phyloP scores from a whole-genome alignment of 2,329 filamentous ascomycete species.

The Colletotrichum shisoi region DNA sequence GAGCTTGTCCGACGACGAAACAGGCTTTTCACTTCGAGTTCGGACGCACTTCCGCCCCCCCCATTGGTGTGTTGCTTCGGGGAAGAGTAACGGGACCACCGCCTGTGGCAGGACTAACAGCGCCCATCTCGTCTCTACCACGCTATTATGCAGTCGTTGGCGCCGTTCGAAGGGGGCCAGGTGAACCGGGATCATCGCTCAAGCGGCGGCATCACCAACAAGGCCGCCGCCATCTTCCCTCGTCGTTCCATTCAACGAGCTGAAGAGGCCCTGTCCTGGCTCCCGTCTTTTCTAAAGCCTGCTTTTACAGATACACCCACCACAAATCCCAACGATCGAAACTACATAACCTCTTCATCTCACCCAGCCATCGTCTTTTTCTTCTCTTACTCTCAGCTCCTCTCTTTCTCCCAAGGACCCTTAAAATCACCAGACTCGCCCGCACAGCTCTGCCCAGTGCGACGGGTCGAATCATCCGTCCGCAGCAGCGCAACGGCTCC shows the following conservation, averaged over 20 bases:
- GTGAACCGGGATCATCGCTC: constrained; percentile 36
- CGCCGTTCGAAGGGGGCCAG: constrained; percentile 11
- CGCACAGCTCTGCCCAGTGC: constrained; percentile 3
- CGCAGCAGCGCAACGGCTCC: constrained; percentile 6
- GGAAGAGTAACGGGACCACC: constrained; percentile 28
- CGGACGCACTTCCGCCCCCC: constrained; percentile 6
- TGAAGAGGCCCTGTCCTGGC: constrained; percentile 28
- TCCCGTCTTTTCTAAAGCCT: constrained; percentile 29
- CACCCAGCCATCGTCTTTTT: constrained; percentile 20
- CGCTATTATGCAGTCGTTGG: neutral
- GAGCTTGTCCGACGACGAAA: constrained; percentile 30
- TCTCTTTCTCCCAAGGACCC: constrained; percentile 22
- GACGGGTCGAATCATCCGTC: neutral
- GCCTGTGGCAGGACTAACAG: constrained; percentile 27
- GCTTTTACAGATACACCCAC: constrained; percentile 33
- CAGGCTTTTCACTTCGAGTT: constrained; percentile 32
- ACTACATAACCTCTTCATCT: constrained; percentile 35
- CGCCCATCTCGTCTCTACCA: constrained; percentile 30
- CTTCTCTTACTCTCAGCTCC: neutral
- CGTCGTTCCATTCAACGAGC: constrained; percentile 5
- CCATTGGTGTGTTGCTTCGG: constrained; percentile 27
- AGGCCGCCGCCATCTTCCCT: constrained; percentile 22
- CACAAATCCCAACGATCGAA: constrained; percentile 21
- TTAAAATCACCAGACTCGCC: constrained; percentile 15
- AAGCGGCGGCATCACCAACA: constrained; percentile 30